Base-by-base conservation (phyloP, 1,139 yeast genomes). In the Pichia terricola region DNA sequence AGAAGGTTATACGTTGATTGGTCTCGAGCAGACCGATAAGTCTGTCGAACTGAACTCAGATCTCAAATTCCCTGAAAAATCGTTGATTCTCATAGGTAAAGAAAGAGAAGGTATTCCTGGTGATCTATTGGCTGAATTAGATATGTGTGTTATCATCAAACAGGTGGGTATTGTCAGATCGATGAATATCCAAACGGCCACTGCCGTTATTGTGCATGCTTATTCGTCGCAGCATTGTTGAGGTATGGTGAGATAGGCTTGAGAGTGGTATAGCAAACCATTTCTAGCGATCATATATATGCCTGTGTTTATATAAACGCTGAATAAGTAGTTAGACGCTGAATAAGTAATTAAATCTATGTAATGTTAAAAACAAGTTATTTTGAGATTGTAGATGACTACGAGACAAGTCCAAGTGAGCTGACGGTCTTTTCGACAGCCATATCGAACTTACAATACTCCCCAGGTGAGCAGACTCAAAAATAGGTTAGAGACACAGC, bases 161-260 rank as follows among this genome's bases (percentile, higher is more conserved):
- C 97, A 89, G 59, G 83, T 80, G 34, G 97, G 97, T 10, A 89
- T 88, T 26, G 79, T 89, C 39, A 72, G 97, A 53, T 86, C 95
- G 3, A 88, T 89, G 97, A 89, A 89, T 59, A 88, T 89, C 50
- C 97, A 89, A 65, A 89, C 97, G 0, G 97, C 96, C 1, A 81
- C 96, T 1, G 96, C 97, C 0, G 88, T 89, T 30, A 77, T 88
- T 37, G 95, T 86, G 4, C 95, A 89, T 61, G 94, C 96, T 0
- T 89, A 89, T 58, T 79, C 95, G 1, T 68, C 78, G 10, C 95
- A 87, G 59, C 88, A 85, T 58, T 72, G 59, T 44, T 59, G 45
- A 43, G 22, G 22, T 16, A 16, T 16, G 22, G 22, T 2, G 22
- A 16, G 22, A 16, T 16, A 16, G 22, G 22, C 22, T 16, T 16